Evolutionary conservation across 331 rosid species (phyloP).

Genomic region (Acacia pycnantha): DNA sequence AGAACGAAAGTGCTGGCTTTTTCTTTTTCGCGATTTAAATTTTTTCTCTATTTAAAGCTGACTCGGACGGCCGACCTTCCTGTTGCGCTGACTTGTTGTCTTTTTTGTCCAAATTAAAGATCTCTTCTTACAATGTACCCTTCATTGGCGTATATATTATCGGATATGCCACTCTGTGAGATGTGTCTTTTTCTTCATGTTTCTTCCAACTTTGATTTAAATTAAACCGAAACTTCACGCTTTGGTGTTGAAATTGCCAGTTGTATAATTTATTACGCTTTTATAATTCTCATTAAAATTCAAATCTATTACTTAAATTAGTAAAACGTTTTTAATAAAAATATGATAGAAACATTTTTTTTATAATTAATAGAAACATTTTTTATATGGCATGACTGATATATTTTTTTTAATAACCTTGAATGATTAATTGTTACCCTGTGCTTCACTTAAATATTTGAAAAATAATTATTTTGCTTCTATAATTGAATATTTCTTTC

Average conservation of each 20-base stretch:
- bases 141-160: constrained; percentile 10
- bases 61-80: constrained; percentile 63
- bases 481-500: too few relatives aligned
- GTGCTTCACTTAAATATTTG: too few relatives aligned
- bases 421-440: too few relatives aligned
- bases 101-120: constrained; percentile 37
- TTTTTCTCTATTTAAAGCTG: constrained; percentile 60
- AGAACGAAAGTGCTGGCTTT: constrained; percentile 26
- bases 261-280: not conserved
- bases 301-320: too few relatives aligned
- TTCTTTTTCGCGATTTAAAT: constrained; percentile 36
- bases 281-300: not conserved
- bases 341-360: too few relatives aligned
- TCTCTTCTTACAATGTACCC: not conserved
- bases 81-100: constrained; percentile 86
- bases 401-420: too few relatives aligned
- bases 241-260: not conserved
- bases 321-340: too few relatives aligned
- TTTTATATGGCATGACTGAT: too few relatives aligned
- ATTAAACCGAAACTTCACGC: not conserved
- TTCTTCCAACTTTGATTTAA: not conserved
- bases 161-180: constrained; percentile 27
- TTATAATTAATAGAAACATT: too few relatives aligned
- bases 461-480: too few relatives aligned
- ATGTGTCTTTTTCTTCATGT: not conserved